These are phyloP conservation scores for Scleromitrula shiraiana DNA, from an alignment of 2,329 filamentous ascomycete genomes.

Conservation along the genomic window DNA sequence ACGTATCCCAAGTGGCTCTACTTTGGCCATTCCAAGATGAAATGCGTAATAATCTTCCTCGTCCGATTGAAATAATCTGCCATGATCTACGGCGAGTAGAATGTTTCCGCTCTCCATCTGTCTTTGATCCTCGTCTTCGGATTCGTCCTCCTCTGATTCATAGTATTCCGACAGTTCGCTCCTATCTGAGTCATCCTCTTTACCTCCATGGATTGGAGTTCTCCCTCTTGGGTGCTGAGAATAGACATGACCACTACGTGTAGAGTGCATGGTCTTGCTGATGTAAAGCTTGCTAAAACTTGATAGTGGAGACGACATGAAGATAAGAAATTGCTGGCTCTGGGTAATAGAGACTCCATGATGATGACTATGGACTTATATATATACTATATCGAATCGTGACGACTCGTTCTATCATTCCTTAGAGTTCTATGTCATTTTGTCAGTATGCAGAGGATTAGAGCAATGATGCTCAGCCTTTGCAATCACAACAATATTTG, in stretches of 20 bases:
- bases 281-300: slow-evolving; percentile 27
- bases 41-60: slow-evolving; percentile 21
- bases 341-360: slow-evolving; percentile 15
- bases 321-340: slow-evolving; percentile 11
- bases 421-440: slow-evolving; percentile 13
- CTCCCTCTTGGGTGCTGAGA: slow-evolving; percentile 17
- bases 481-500: slow-evolving; percentile 16
- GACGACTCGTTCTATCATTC: slow-evolving; percentile 17
- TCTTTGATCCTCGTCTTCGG: background rate
- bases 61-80: slow-evolving; percentile 2
- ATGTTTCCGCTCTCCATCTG: slow-evolving; percentile 20
- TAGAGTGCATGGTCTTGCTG: slow-evolving; percentile 22
- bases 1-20: slow-evolving; percentile 20
- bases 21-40: slow-evolving; percentile 24
- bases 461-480: slow-evolving; percentile 22
- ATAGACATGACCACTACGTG: slow-evolving; percentile 13
- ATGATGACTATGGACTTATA: slow-evolving; percentile 14
- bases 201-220: slow-evolving; percentile 9
- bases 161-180: no score
- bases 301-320: slow-evolving; percentile 26
- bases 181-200: slow-evolving; percentile 12
- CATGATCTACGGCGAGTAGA: slow-evolving; percentile 22
- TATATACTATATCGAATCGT: slow-evolving; percentile 20
- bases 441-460: slow-evolving; percentile 16
- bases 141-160: background rate